A percentile compares a stretch with the other conserved stretches of the same genome.
Evolutionary conservation across 306 rosid genomes (phyloP).

Genomic region (Inga leiocalycina): DNA sequence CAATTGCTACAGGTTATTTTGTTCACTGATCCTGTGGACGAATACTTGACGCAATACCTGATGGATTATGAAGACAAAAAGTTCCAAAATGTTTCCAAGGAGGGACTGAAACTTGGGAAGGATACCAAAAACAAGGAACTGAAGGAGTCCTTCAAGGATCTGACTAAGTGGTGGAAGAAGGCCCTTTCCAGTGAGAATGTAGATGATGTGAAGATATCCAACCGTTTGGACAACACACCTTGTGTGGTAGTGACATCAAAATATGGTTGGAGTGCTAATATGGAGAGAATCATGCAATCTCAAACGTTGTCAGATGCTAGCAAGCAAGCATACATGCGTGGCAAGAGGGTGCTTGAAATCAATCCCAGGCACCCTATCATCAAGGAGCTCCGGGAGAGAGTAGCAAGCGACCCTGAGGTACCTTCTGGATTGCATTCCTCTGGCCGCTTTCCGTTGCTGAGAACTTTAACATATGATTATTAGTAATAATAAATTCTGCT

Average conservation of each 20-base stretch:
- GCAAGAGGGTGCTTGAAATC: constrained; percentile 98
- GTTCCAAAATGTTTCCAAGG: constrained; percentile 99
- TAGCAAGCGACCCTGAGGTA: constrained; percentile 89
- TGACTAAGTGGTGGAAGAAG: constrained; percentile 96
- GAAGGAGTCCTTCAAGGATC: constrained; percentile 96
- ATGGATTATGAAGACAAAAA: constrained; percentile 99
- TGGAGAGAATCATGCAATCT: constrained; percentile 98
- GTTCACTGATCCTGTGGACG: constrained; percentile 97
- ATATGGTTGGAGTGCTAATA: constrained; percentile 97
- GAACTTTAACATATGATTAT: background rate
- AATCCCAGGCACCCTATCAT: constrained; percentile 97
- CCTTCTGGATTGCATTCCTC: constrained; percentile 8
- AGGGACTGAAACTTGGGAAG: constrained; percentile 97
- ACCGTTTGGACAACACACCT: constrained; percentile 91
- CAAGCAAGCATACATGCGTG: constrained; percentile 98
- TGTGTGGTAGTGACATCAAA: constrained; percentile 98
- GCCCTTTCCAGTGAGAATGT: constrained; percentile 83
- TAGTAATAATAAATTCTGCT: background rate
- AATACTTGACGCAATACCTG: constrained; percentile 97
- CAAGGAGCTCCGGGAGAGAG: constrained; percentile 95
- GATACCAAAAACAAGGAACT: constrained; percentile 82
- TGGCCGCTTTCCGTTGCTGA: background rate
- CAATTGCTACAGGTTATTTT: constrained; percentile 66
- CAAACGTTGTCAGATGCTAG: constrained; percentile 90
- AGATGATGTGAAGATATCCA: constrained; percentile 94